phyloP scores from a whole-genome alignment of 2,329 filamentous ascomycete genomes.

The Aspergillus candidus region DNA sequence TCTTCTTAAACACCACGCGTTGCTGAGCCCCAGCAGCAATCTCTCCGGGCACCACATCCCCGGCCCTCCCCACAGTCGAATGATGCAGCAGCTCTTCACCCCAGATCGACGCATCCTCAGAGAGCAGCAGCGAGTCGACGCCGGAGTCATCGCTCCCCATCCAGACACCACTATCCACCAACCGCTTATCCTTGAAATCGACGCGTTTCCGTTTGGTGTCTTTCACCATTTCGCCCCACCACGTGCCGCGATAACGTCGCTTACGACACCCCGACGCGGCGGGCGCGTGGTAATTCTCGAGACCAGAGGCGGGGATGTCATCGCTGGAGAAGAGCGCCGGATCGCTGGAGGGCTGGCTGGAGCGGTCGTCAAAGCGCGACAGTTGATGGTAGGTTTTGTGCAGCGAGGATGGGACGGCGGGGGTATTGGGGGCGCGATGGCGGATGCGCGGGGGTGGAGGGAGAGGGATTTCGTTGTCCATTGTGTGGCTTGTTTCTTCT shows the following conservation, averaged over 20 bases:
- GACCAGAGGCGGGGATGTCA: slow-evolving; percentile 39
- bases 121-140: slow-evolving; percentile 27
- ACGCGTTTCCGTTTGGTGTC: slow-evolving; percentile 35
- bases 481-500: slow-evolving; percentile 9
- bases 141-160: slow-evolving; percentile 43
- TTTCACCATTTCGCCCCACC: slow-evolving; percentile 38
- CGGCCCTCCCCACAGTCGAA: slow-evolving; percentile 6
- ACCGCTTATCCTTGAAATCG: slow-evolving; percentile 39
- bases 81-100: slow-evolving; percentile 34
- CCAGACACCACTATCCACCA: slow-evolving; percentile 44
- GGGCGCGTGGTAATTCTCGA: slow-evolving; percentile 39
- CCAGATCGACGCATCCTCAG: slow-evolving; percentile 31
- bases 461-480: slow-evolving; percentile 37
- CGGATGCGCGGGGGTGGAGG: slow-evolving; percentile 33
- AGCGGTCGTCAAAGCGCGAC: slow-evolving; percentile 30
- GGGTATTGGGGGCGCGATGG: slow-evolving; percentile 26
- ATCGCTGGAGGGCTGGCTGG: slow-evolving; percentile 38
- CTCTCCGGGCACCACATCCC: background rate
- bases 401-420: slow-evolving; percentile 15
- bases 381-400: slow-evolving; percentile 22
- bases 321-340: slow-evolving; percentile 45
- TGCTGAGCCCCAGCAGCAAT: slow-evolving; percentile 8
- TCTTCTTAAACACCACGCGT: slow-evolving; percentile 14
- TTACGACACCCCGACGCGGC: slow-evolving; percentile 25
- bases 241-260: slow-evolving; percentile 40